These are phyloP conservation scores for Lepraria neglecta DNA, from an alignment of 495 filamentous ascomycete genomes.

Conservation along the genomic window DNA sequence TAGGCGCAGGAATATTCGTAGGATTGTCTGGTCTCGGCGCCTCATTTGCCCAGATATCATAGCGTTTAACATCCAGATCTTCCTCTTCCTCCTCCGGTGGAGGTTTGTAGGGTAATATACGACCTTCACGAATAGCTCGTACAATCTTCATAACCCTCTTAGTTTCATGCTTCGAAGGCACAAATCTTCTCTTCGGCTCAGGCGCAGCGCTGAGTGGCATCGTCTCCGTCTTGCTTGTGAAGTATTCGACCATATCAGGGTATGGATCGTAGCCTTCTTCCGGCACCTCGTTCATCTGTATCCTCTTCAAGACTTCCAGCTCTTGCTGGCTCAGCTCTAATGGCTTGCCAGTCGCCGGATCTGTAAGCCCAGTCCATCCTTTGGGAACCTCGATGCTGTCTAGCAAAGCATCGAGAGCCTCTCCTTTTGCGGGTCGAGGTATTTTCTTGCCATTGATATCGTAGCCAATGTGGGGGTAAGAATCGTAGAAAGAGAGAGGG, in stretches of 20 bases:
- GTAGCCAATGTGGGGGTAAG: slow-evolving; percentile 96
- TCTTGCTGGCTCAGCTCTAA: slow-evolving; percentile 82
- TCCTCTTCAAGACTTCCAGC: slow-evolving; percentile 76
- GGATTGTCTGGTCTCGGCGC: slow-evolving; percentile 71
- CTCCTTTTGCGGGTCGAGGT: slow-evolving; percentile 87
- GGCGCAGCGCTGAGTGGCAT: slow-evolving; percentile 94
- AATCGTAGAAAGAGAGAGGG: slow-evolving; percentile 88
- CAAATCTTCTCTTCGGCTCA: slow-evolving; percentile 90
- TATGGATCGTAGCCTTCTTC: slow-evolving; percentile 89
- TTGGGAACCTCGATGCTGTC: slow-evolving; percentile 97
- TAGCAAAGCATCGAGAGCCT: slow-evolving; percentile 86
- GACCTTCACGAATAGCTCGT: slow-evolving; percentile 86
- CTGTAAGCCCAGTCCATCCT: slow-evolving; percentile 94
- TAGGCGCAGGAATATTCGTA: slow-evolving; percentile 96
- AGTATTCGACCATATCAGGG: slow-evolving; percentile 87
- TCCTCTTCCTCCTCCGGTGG: slow-evolving; percentile 67
- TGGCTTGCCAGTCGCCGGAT: slow-evolving; percentile 86
- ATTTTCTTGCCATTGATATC: slow-evolving; percentile 98
- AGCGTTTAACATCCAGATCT: slow-evolving; percentile 63
- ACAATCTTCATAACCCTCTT: slow-evolving; percentile 98
- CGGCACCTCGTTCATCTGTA: slow-evolving; percentile 85
- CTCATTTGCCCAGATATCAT: slow-evolving; percentile 95
- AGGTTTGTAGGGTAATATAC: slow-evolving; percentile 85
- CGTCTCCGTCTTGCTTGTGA: slow-evolving; percentile 78
- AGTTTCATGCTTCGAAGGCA: slow-evolving; percentile 96